Evolutionary conservation across 2,329 filamentous ascomycete species (phyloP), one percentile per base, ranked within the genome.

Genomic region (Aspergillus novoparasiticus): DNA sequence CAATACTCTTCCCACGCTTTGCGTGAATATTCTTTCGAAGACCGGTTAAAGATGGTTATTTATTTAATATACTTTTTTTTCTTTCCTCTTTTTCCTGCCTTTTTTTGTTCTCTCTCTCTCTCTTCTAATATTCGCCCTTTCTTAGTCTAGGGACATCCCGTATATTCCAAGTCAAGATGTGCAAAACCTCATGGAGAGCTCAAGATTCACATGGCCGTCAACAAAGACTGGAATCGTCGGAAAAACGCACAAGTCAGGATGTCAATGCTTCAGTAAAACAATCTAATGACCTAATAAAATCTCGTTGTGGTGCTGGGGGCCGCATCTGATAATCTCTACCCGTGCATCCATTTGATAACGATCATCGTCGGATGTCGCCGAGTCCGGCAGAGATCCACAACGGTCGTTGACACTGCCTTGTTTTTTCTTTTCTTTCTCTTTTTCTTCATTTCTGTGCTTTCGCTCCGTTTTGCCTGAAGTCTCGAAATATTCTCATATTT

Each of bases 331-430:
- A 34, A 48, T 50, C 28, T 19, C 43, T 48, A 45, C 28, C 43
- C 41, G 34, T 12, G 45, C 28, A 30, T 55, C 14, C 28, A 54
- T 53, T 53, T 58, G 19, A 58, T 58, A 41, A 59, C 45, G 57
- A 59, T 59, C 34, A 30, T 51, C 57, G 48, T n/a, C 57, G 45
- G 57, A 51, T 51, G 48, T 41, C 45, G 57, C 32, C 43, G 57
- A 34, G 43, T n/a, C n/a, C 32, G 51, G 21, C 51, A 2, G 32
- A 39, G 51, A 39, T 39, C n/a, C 51, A 55, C 51, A 54, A 39
- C 34, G 19, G 48, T 39, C 11, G 36, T 39, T 16, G 51, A 55
- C 34, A n/a, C 12, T 26, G 6, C 21, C 34, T 53, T 10, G 6
- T 50, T 6, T 28, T 26, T 26, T 53, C 1, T 53, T 21, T 21